A percentile compares a stretch with the other conserved stretches of the same genome.
phyloP scores from a whole-genome alignment of 371 early-diverging fungal genomes.

The Globomyces sp. region DNA sequence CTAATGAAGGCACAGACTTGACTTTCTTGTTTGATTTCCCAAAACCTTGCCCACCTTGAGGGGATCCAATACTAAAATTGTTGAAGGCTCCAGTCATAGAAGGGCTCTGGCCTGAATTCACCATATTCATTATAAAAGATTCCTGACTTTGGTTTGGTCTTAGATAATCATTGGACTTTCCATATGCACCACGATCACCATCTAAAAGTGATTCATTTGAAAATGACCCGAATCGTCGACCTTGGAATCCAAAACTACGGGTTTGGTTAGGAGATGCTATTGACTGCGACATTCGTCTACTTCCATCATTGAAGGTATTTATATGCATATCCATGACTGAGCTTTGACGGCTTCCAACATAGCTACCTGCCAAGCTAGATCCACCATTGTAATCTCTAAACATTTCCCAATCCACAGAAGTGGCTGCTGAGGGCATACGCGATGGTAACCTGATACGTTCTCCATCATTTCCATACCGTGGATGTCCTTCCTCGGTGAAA shows the following conservation, averaged over 20 bases:
- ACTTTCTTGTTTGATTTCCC: slow-evolving; percentile 14
- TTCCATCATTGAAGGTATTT: background rate
- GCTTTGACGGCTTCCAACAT: slow-evolving; percentile 4
- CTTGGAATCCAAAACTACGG: slow-evolving; percentile 2
- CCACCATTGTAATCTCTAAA: slow-evolving; percentile 28
- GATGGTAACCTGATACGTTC: slow-evolving; percentile 37
- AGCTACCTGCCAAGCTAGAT: slow-evolving; percentile 7
- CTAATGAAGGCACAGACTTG: slow-evolving; percentile 10
- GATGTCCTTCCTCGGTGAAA: slow-evolving; percentile 30
- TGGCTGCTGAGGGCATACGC: slow-evolving; percentile 29
- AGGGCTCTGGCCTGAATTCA: background rate
- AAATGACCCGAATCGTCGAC: slow-evolving; percentile 1
- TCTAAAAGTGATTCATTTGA: slow-evolving; percentile 13
- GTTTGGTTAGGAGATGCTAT: background rate
- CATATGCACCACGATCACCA: background rate
- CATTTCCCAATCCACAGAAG: slow-evolving; percentile 35
- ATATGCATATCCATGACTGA: background rate
- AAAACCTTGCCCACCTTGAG: background rate
- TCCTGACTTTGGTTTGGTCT: background rate
- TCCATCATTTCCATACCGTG: slow-evolving; percentile 40
- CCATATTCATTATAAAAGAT: slow-evolving; percentile 8
- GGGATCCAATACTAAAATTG: background rate
- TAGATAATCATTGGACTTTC: background rate
- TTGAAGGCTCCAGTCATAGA: background rate
- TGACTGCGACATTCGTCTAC: slow-evolving; percentile 9